These are phyloP conservation scores for Stephania cephalantha DNA, from an alignment of 164 flowering plant species.

Conservation along the genomic window DNA sequence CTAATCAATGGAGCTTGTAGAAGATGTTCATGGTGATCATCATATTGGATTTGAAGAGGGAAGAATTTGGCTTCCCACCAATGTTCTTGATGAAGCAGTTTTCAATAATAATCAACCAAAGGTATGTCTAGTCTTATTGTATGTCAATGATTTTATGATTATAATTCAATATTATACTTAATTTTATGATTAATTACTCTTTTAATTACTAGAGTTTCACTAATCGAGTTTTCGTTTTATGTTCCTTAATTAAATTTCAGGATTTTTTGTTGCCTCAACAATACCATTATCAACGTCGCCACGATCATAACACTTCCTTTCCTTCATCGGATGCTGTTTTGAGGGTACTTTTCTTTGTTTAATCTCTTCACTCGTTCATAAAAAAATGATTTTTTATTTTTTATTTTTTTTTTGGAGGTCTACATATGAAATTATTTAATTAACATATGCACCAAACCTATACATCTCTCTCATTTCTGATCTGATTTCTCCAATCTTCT, in stretches of 20 bases:
- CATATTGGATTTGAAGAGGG: slow-evolving; percentile 37
- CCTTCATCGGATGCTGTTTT: slow-evolving; percentile 4
- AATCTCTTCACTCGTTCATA: background rate
- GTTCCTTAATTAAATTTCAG: slow-evolving; percentile 4
- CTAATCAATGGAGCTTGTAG: background rate
- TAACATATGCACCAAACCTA: background rate
- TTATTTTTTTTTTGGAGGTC: background rate
- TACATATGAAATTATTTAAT: background rate
- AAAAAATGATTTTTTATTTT: background rate
- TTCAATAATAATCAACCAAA: slow-evolving; percentile 7
- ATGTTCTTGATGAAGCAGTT: slow-evolving; percentile 32
- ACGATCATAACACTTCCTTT: background rate
- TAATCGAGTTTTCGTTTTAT: background rate
- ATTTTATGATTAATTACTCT: background rate
- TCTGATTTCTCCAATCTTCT: background rate
- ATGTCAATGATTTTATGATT: background rate
- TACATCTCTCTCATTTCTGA: background rate
- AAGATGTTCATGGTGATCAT: slow-evolving; percentile 15
- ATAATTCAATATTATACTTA: background rate
- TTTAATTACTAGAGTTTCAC: background rate
- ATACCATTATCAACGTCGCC: background rate
- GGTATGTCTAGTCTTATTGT: slow-evolving; percentile 8
- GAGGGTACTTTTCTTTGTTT: slow-evolving; percentile 6
- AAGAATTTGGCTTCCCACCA: slow-evolving; percentile 43
- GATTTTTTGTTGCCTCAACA: slow-evolving; percentile 2